Evolutionary conservation across 768 basidiomycete species (phyloP).

Genomic region (Rhodotorula diobovata): DNA sequence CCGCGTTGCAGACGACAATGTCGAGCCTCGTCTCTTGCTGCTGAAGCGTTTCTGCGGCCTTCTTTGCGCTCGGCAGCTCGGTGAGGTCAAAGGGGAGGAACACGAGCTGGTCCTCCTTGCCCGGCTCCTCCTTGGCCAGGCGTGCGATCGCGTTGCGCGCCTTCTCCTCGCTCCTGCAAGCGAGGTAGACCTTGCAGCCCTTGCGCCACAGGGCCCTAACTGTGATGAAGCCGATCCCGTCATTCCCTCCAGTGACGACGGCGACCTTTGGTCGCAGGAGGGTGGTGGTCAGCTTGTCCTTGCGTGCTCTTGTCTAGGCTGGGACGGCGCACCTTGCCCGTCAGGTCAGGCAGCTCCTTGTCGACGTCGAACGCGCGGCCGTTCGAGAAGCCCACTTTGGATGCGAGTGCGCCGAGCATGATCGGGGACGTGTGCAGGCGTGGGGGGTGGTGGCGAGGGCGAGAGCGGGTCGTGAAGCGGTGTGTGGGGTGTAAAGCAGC

Average conservation of each 20-base stretch:
- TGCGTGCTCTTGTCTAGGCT: background rate
- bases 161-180: constrained; percentile 30
- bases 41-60: constrained; percentile 29
- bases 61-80: constrained; percentile 24
- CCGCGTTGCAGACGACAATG: constrained; percentile 28
- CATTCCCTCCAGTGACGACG: constrained; percentile 33
- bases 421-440: too few species aligned
- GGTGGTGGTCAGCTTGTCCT: background rate
- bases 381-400: constrained; percentile 20
- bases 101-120: constrained; percentile 9
- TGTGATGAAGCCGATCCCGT: constrained; percentile 34
- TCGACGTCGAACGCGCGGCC: constrained; percentile 10
- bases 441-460: too few species aligned
- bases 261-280: constrained; percentile 29
- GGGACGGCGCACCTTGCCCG: constrained; percentile 24
- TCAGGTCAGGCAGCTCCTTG: constrained; percentile 22
- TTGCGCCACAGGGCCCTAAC: constrained; percentile 23
- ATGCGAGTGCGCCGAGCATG: background rate
- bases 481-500: too few species aligned
- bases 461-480: too few species aligned
- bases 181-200: constrained; percentile 38
- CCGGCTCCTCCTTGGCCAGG: constrained; percentile 16
- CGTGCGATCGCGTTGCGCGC: constrained; percentile 28
- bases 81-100: constrained; percentile 39
- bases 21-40: constrained; percentile 34